These are phyloP conservation scores for Beauveria asiatica DNA, from an alignment of 2,329 filamentous ascomycete genomes.

Conservation along the genomic window DNA sequence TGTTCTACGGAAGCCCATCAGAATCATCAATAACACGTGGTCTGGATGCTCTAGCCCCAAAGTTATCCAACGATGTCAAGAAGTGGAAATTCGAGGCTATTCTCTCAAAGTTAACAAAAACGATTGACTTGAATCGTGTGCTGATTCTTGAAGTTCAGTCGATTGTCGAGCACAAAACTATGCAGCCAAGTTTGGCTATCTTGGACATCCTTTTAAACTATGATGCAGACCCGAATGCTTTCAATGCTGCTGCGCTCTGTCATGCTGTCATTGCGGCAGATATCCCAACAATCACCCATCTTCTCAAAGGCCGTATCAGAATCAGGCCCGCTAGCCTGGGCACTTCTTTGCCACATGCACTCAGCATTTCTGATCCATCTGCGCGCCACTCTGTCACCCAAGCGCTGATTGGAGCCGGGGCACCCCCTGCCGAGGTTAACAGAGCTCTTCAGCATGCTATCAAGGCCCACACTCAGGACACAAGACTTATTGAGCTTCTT, in stretches of 20 bases:
- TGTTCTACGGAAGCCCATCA: slow-evolving; percentile 37
- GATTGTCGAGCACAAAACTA: slow-evolving; percentile 28
- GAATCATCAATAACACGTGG: slow-evolving; percentile 34
- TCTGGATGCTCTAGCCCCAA: slow-evolving; percentile 33
- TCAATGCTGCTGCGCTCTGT: slow-evolving; percentile 42
- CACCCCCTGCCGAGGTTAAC: slow-evolving; percentile 39
- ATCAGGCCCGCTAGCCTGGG: slow-evolving; percentile 37
- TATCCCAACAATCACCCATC: slow-evolving; percentile 36
- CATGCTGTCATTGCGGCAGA: slow-evolving; percentile 40
- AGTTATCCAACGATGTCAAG: slow-evolving; percentile 38
- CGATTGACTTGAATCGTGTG: slow-evolving; percentile 34
- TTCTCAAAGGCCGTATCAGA: slow-evolving; percentile 30
- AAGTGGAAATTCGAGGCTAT: slow-evolving; percentile 41
- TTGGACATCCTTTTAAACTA: slow-evolving; percentile 39
- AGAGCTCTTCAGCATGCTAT: slow-evolving; percentile 44
- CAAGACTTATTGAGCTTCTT: slow-evolving; percentile 38
- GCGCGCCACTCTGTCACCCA: slow-evolving; percentile 43
- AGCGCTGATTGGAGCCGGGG: slow-evolving; percentile 41
- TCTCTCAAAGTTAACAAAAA: slow-evolving; percentile 33
- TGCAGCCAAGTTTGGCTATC: slow-evolving; percentile 33
- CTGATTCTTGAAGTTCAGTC: slow-evolving; percentile 44
- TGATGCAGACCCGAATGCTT: slow-evolving; percentile 47
- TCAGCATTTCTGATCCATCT: slow-evolving; percentile 42
- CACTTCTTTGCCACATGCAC: slow-evolving; percentile 41
- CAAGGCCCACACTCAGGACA: slow-evolving; percentile 37